Evolutionary conservation across 257 asterid species (phyloP).

Genomic region (Ehretia macrophylla): DNA sequence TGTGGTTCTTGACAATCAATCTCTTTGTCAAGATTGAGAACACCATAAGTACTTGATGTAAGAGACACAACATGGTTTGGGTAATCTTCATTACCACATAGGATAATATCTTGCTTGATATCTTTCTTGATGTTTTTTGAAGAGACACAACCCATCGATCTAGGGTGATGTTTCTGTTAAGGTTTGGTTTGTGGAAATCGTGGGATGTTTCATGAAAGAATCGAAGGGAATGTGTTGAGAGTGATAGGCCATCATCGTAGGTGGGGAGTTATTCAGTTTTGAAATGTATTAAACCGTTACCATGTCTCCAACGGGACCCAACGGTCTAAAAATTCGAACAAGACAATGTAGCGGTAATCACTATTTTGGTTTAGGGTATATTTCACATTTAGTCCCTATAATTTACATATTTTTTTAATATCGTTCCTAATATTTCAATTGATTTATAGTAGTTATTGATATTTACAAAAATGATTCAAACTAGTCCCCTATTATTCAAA

Average conservation of each 20-base stretch:
- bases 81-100: conserved; percentile 21
- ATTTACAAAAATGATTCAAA: too few species aligned
- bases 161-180: conserved; percentile 15
- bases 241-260: background rate
- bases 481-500: too few species aligned
- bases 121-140: conserved; percentile 49
- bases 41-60: conserved; percentile 87
- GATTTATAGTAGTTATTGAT: too few species aligned
- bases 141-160: conserved; percentile 81
- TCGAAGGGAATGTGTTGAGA: background rate
- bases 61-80: conserved; percentile 72
- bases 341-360: too few species aligned
- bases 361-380: too few species aligned
- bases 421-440: too few species aligned
- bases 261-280: conserved; percentile 15
- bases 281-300: conserved; percentile 43
- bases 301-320: conserved; percentile 38
- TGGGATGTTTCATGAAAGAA: background rate
- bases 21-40: conserved; percentile 56
- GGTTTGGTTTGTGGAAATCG: conserved; percentile 13
- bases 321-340: conserved; percentile 28
- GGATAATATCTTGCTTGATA: conserved; percentile 30
- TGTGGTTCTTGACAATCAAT: conserved; percentile 1
- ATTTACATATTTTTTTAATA: too few species aligned
- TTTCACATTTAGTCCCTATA: too few species aligned